phyloP scores from a whole-genome alignment of 768 basidiomycete species.

The Lyophyllum semitale region DNA sequence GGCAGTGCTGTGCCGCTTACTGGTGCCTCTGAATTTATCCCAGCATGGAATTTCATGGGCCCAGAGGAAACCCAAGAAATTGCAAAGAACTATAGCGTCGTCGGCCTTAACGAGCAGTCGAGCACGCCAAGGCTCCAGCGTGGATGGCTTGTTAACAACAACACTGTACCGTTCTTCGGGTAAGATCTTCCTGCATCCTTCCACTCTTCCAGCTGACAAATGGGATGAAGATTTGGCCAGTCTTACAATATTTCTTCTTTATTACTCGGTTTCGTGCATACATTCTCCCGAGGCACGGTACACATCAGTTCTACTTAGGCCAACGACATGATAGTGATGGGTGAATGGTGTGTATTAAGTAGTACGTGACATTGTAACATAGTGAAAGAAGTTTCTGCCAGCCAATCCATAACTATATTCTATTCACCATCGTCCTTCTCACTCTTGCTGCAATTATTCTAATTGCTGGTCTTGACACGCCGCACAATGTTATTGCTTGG shows the following conservation, averaged over 20 bases:
- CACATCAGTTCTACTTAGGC: conserved; percentile 26
- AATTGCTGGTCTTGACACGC: no score
- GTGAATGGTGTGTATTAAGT: no score
- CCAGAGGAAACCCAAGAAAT: background rate
- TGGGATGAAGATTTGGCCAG: background rate
- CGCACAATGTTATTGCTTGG: no score
- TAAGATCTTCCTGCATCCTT: background rate
- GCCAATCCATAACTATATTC: no score
- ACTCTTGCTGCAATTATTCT: no score
- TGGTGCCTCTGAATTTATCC: background rate
- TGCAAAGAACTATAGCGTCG: no score
- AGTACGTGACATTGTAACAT: no score
- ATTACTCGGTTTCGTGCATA: conserved; percentile 28
- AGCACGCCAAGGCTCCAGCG: background rate
- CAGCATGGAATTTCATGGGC: background rate
- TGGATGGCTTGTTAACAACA: background rate
- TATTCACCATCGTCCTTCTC: no score
- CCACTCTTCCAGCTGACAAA: no score
- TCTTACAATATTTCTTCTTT: conserved; percentile 24
- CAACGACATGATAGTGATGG: no score
- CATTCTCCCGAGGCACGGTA: conserved; percentile 41
- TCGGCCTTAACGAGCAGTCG: no score
- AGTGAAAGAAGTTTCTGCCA: no score
- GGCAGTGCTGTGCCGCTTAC: background rate
- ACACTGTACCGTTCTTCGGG: conserved; percentile 3